Conservation (phyloP, 2,329 filamentous ascomycete genomes). For the Monosporascus sp. region DNA sequence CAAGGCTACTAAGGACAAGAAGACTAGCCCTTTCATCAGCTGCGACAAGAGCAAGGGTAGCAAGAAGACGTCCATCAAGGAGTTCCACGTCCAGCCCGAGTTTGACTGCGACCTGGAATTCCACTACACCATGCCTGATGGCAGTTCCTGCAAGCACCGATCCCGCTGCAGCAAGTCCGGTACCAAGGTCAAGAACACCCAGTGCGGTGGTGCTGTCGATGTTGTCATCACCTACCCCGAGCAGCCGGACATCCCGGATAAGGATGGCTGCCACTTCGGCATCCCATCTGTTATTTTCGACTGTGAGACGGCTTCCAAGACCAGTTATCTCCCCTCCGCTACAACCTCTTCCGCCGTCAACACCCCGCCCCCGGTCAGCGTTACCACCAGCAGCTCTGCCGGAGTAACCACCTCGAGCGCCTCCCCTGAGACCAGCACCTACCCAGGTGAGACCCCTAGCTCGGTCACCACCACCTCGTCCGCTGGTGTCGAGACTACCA, state of each 20-base stretch:
- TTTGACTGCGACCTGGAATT: conserved; percentile 78
- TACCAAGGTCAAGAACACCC: conserved; percentile 70
- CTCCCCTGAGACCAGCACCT: conserved; percentile 6
- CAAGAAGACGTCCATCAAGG: conserved; percentile 67
- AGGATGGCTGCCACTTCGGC: conserved; percentile 62
- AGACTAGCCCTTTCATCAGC: conserved; percentile 54
- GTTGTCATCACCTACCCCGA: conserved; percentile 67
- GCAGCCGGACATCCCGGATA: conserved; percentile 48
- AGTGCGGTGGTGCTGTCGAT: conserved; percentile 86
- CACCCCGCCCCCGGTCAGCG: conserved; percentile 11
- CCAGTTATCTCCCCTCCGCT: conserved; percentile 8
- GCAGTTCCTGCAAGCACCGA: conserved; percentile 74
- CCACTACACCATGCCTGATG: conserved; percentile 81
- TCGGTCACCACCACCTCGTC: conserved; percentile 8
- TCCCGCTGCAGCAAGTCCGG: conserved; percentile 62
- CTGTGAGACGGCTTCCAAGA: conserved; percentile 45
- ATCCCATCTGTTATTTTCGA: conserved; percentile 73
- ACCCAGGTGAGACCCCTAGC: conserved; percentile 1
- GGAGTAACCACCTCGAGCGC: conserved; percentile 17
- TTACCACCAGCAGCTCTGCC: conserved; percentile 10
- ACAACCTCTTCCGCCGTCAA: conserved; percentile 13
- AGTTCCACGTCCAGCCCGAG: conserved; percentile 68
- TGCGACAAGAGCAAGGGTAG: conserved; percentile 36
- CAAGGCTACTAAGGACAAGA: conserved; percentile 39
- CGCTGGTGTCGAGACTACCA: conserved; percentile 4